Base-by-base conservation (phyloP, 2,329 filamentous ascomycete species). In the Bimuria novae-zelandiae region DNA sequence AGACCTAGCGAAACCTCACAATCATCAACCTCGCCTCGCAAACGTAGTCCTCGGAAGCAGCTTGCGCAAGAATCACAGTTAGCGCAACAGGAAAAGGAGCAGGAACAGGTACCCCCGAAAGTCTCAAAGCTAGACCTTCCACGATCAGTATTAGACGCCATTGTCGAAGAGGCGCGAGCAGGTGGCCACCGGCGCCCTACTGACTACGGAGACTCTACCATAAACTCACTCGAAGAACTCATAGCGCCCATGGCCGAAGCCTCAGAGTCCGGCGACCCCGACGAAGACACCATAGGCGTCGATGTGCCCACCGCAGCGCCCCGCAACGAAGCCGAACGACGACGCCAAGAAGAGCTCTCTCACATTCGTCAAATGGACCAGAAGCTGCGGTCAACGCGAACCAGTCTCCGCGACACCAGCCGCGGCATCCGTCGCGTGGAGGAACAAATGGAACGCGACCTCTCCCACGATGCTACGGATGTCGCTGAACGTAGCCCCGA, bases 171-270 rank as follows among this genome's bases (percentile, higher is more conserved):
- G 57, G 73, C 73, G 5, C 71, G 66, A 62, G 58, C 65, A 6
- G 57, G 54, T 22, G 57, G 54, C 22, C 46, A 50, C 22, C 52
- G 52, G 29, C 47, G 47, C 19, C 55, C 59, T 21, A 68, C 73
- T 16, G 61, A 67, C 27, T 72, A 74, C 33, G 78, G 77, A 30
- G 78, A 80, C 25, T 76, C 75, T 16, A 81, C 78, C 3, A 74
- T 80, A 37, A 73, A 77, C 40, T 79, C 77, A 3, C 66, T 80
- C 7, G 76, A 80, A 60, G 75, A 77, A 30, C 71, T 80, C 11
- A 70, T 78, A 11, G 58, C 68, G 16, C 69, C 63, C 49, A 62
- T 47, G 12, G 43, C 47, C 19, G 58, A 49, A 14, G 35, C 37
- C 22, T 22, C 45, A 10, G 63, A 65, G 21, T 19, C 50, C 35